Base-by-base conservation (phyloP, 176 grass and related monocot genomes). In the Bromus sterilis region DNA sequence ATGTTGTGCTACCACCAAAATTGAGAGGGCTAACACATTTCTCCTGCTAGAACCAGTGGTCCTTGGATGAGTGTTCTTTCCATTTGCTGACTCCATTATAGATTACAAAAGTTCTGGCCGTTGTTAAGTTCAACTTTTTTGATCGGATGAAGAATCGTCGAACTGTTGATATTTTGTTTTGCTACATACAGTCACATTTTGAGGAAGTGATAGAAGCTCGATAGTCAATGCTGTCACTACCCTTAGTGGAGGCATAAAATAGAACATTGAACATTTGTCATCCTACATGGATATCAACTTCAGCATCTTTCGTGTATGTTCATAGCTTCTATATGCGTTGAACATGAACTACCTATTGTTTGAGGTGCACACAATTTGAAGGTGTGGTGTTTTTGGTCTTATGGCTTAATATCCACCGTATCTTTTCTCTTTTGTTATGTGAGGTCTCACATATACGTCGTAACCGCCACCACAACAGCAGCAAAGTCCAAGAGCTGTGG, bases 211-310 rank as follows among this genome's bases (percentile, higher is more conserved):
- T 39, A 15, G 55, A 40, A 56, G 46, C 11, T 26, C 55, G 9
- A 35, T 46, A 5, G n/a, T 75, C 66, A 67, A 51, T 51, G 21
- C 48, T 51, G 6, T 20, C 48, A 51, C 48, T 20, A 20, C 48
- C 56, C 40, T 75, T 46, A 26, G 2, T 64, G 29, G 25, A 64
- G 29, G 25, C 71, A 13, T 74, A 42, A 82, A 57, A 60, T 46
- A 32, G 11, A 79, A 51, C 64, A 72, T 85, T 67, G 11, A 78
- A 30, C 33, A 59, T 85, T 41, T 80, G 3, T 70, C 37, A 43
- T 35, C 53, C 28, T 2, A 44, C 11, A 13, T 71, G 5, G 21
- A 85, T 48, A 71, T 79, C 20, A 61, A 36, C 16, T 34, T 29
- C 20, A 62, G 55, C 63, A 48, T 78, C 51, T 59, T 36, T 69